These are phyloP conservation scores for Melaleuca quinquenervia DNA, from an alignment of 345 rosid genomes.

Conservation along the genomic window DNA sequence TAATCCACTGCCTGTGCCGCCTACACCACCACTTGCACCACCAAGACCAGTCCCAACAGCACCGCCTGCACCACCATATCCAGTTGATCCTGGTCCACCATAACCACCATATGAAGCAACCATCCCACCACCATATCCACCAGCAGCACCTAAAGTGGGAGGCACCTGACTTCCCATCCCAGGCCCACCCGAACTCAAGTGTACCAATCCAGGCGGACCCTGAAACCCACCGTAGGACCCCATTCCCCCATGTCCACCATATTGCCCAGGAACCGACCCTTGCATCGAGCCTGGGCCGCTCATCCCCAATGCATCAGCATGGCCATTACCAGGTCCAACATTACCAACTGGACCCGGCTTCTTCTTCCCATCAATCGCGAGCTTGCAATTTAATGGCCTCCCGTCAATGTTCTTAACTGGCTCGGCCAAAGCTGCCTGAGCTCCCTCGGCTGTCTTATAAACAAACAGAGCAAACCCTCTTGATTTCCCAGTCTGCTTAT, in stretches of 20 bases:
- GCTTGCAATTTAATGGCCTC: constrained; percentile 21
- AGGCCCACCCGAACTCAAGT: constrained; percentile 23
- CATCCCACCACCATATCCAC: constrained; percentile 25
- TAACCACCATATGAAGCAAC: constrained; percentile 43
- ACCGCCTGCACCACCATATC: neutral
- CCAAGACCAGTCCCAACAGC: neutral
- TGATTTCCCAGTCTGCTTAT: constrained; percentile 25
- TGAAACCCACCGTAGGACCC: constrained; percentile 23
- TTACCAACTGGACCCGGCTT: constrained; percentile 16
- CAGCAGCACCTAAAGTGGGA: constrained; percentile 24
- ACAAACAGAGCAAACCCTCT: constrained; percentile 33
- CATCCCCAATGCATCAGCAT: constrained; percentile 45
- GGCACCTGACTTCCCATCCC: constrained; percentile 16
- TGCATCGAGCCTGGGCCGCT: constrained; percentile 18
- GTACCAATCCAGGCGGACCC: constrained; percentile 23
- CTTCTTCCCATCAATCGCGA: constrained; percentile 68
- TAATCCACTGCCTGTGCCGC: constrained; percentile 1
- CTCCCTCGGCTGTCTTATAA: constrained; percentile 31
- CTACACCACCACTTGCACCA: constrained; percentile 5
- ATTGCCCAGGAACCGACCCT: neutral
- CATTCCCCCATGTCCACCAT: constrained; percentile 9
- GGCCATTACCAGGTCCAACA: constrained; percentile 10
- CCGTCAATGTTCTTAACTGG: constrained; percentile 30
- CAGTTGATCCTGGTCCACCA: constrained; percentile 15
- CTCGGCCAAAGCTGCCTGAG: constrained; percentile 21